phyloP scores from a whole-genome alignment of 2,329 filamentous ascomycete species.

The Sporothrix variecibatus region DNA sequence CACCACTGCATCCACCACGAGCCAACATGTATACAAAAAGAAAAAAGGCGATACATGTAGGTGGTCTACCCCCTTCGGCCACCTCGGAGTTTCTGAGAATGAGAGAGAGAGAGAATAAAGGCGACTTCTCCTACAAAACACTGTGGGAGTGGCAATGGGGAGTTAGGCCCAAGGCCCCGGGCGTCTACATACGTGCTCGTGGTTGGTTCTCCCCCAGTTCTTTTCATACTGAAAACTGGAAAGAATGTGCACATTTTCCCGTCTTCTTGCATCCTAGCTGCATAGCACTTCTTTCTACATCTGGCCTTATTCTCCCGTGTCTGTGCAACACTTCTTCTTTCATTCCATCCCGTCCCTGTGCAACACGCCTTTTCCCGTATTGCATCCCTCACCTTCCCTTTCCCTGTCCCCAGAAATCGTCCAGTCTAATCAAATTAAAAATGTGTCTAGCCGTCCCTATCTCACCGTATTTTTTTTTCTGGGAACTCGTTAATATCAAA shows the following conservation, averaged over 20 bases:
- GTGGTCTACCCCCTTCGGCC: not conserved
- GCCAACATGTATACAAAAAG: not conserved
- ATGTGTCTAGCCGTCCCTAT: not conserved
- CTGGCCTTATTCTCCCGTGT: not conserved
- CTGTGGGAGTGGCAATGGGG: not conserved
- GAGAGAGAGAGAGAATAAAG: not conserved
- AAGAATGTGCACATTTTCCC: not conserved
- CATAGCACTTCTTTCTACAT: not conserved
- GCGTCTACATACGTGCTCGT: constrained; percentile 4
- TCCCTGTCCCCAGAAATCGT: not conserved
- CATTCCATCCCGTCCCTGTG: not conserved
- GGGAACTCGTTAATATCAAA: not conserved
- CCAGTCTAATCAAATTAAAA: not conserved
- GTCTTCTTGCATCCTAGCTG: not conserved
- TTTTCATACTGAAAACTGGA: not conserved
- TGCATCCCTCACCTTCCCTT: too few relatives aligned
- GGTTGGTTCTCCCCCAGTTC: not conserved
- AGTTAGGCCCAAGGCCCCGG: not conserved
- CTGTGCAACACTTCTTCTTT: not conserved
- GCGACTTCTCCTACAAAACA: not conserved
- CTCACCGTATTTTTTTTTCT: not conserved
- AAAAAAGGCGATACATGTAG: not conserved
- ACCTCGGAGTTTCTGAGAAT: not conserved
- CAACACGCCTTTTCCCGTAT: not conserved
- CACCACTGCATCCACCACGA: not conserved